Conservation (phyloP, 2,329 filamentous ascomycete species). For the Claviceps sp. region DNA sequence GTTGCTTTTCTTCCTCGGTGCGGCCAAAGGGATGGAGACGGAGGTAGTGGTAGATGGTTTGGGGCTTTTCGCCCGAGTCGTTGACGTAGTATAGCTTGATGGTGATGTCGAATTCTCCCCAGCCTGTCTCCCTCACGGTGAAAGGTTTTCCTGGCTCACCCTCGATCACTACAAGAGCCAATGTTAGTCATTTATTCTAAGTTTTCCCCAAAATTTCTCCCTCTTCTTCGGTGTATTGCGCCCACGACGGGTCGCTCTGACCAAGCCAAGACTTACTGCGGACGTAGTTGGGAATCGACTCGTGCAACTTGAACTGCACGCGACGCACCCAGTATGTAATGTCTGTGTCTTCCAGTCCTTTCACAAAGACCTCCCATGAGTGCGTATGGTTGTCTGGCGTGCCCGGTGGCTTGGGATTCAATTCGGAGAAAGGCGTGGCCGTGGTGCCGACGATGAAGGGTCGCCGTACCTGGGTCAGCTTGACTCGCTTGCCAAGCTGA, state of each 20-base stretch:
- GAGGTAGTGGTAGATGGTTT: constrained; percentile 88
- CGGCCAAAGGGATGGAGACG: constrained; percentile 83
- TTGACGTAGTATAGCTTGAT: constrained; percentile 89
- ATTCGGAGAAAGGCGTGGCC: constrained; percentile 65
- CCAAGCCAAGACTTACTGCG: constrained; percentile 42
- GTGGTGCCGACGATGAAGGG: constrained; percentile 68
- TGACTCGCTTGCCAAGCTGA: constrained; percentile 47
- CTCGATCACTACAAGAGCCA: constrained; percentile 45
- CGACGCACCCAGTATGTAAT: constrained; percentile 93
- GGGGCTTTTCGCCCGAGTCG: constrained; percentile 81
- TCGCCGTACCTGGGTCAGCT: constrained; percentile 49
- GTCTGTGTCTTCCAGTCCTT: constrained; percentile 77
- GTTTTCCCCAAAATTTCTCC: neutral
- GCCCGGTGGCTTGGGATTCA: constrained; percentile 63
- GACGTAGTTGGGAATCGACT: constrained; percentile 85
- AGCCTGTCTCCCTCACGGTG: constrained; percentile 81
- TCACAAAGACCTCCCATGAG: constrained; percentile 90
- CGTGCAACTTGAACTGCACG: constrained; percentile 95
- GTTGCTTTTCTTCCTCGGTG: constrained; percentile 58
- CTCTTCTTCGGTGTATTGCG: neutral
- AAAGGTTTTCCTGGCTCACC: constrained; percentile 57
- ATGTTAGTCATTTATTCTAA: neutral
- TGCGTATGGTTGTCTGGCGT: constrained; percentile 88
- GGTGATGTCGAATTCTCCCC: constrained; percentile 96
- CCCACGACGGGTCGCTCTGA: neutral